These are phyloP conservation scores for Kuraishia hungarica DNA, from an alignment of 805 yeast genomes.

Conservation along the genomic window DNA sequence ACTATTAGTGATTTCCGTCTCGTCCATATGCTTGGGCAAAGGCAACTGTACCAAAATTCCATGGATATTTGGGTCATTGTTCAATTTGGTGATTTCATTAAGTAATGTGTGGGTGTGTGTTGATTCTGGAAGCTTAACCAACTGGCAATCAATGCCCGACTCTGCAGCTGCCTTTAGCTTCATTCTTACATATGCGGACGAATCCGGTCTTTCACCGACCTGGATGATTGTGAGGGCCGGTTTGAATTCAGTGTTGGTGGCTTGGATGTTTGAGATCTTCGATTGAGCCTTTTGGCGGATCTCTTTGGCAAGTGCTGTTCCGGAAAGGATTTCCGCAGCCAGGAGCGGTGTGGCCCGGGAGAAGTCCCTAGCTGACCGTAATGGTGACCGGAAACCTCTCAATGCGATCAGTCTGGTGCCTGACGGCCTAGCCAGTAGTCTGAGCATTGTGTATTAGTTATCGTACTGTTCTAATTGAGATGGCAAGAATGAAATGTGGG, in stretches of 20 bases:
- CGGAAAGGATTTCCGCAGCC: conserved; percentile 31
- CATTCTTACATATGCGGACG: conserved; percentile 85
- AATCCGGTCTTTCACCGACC: conserved; percentile 86
- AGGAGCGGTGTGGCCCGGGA: conserved; percentile 9
- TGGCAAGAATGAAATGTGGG: too few relatives aligned
- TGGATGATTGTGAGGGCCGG: conserved; percentile 82
- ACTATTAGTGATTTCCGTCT: conserved; percentile 68
- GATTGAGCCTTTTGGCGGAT: conserved; percentile 33
- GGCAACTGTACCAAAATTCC: conserved; percentile 91
- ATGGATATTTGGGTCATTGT: conserved; percentile 68
- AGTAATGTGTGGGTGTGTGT: conserved; percentile 55
- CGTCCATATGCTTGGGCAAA: conserved; percentile 72
- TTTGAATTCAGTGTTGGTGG: conserved; percentile 39
- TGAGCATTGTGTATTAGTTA: neutral
- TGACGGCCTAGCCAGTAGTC: neutral
- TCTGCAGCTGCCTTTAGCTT: conserved; percentile 85
- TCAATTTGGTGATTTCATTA: conserved; percentile 50
- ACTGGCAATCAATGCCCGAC: conserved; percentile 64
- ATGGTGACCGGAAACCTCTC: neutral
- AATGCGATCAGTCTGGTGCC: neutral
- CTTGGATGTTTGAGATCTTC: conserved; percentile 36
- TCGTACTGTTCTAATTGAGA: too few relatives aligned
- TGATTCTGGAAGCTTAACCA: conserved; percentile 55
- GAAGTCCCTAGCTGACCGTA: conserved; percentile 5
- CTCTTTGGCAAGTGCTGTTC: conserved; percentile 34